Conservation (phyloP, 2,329 filamentous ascomycete genomes). For the Botrytis byssoidea region DNA sequence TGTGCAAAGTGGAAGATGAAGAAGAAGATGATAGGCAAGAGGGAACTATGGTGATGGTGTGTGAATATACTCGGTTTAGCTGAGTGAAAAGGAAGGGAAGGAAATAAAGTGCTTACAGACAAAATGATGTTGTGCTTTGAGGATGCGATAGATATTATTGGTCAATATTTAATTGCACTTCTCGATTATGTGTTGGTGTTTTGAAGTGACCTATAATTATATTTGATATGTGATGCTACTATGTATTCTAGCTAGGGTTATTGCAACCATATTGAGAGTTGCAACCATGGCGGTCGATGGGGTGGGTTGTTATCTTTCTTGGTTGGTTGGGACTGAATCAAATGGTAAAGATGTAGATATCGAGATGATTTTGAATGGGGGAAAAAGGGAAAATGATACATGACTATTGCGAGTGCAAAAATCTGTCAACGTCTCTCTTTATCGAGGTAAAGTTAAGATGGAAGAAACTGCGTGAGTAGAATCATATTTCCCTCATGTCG, state of each 20-base stretch:
- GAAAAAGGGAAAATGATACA: neutral
- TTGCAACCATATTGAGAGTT: neutral
- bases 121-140: neutral
- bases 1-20: neutral
- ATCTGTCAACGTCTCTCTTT: neutral
- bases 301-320: neutral
- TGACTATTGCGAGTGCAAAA: neutral
- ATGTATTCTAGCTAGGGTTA: neutral
- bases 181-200: neutral
- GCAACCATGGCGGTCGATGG: neutral
- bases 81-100: neutral
- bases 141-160: neutral
- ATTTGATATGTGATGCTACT: neutral
- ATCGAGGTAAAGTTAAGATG: neutral
- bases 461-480: neutral
- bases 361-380: neutral
- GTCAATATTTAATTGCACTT: neutral
- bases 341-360: neutral
- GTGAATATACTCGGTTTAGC: neutral
- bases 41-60: neutral
- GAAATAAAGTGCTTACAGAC: neutral
- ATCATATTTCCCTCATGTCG: neutral
- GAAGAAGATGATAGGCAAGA: neutral
- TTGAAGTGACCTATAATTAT: neutral
- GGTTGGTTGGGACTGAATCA: neutral